These are phyloP conservation scores for Pichia kudriavzevii DNA, from an alignment of 1,139 yeast genomes.

Conservation along the genomic window DNA sequence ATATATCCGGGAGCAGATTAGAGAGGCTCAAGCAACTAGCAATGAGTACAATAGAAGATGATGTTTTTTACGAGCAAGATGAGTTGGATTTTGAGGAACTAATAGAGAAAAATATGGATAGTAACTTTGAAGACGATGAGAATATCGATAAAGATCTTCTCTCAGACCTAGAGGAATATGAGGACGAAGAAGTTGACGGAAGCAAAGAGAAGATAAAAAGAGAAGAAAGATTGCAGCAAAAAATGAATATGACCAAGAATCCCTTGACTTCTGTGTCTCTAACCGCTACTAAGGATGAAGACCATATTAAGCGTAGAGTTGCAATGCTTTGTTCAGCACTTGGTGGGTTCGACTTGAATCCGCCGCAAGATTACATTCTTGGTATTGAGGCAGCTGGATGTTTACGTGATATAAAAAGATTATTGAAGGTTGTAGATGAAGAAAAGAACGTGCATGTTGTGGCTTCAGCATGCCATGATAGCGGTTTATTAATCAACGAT, in stretches of 20 bases:
- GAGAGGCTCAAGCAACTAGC: no score
- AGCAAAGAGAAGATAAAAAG: no score
- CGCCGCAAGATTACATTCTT: slow-evolving; percentile 53
- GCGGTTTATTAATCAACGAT: slow-evolving; percentile 67
- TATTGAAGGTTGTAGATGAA: slow-evolving; percentile 84
- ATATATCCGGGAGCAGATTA: no score
- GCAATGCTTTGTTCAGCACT: slow-evolving; percentile 69
- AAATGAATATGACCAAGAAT: slow-evolving; percentile 12
- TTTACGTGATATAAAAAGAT: slow-evolving; percentile 75
- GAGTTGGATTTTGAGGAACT: slow-evolving; percentile 26
- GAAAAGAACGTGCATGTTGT: slow-evolving; percentile 63
- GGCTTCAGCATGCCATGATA: slow-evolving; percentile 81
- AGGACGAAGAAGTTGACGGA: slow-evolving; percentile 10
- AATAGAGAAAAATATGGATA: slow-evolving; percentile 20
- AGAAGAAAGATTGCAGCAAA: slow-evolving; percentile 9
- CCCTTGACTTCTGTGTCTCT: not conserved
- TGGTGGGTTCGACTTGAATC: slow-evolving; percentile 65
- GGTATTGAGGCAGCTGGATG: slow-evolving; percentile 93
- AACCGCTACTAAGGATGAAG: slow-evolving; percentile 23
- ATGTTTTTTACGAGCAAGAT: slow-evolving; percentile 20
- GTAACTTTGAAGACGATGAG: slow-evolving; percentile 15
- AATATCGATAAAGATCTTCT: slow-evolving; percentile 15
- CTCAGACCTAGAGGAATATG: slow-evolving; percentile 16
- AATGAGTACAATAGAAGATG: slow-evolving; percentile 2
- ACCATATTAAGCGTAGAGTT: slow-evolving; percentile 56